Conservation (phyloP, 2,329 filamentous ascomycete genomes). For the Paraphaeosphaeria minitans region DNA sequence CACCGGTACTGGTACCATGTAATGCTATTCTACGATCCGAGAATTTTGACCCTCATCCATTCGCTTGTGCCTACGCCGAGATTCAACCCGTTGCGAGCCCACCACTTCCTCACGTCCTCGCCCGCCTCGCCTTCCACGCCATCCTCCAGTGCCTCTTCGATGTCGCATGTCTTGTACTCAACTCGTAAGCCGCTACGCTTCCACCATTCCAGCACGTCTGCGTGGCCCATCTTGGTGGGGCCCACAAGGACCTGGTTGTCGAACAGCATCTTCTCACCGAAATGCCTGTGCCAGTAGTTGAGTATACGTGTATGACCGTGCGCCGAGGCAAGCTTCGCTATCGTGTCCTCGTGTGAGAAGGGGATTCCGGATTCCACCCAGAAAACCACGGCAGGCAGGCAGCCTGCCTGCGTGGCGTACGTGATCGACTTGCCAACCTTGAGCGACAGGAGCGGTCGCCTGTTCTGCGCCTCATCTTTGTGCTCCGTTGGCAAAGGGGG, state of each 20-base stretch:
- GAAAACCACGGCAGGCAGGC: conserved; percentile 78
- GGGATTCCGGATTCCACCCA: conserved; percentile 84
- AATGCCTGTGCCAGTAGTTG: conserved; percentile 78
- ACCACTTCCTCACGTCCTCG: conserved; percentile 79
- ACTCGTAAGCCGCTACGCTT: conserved; percentile 75
- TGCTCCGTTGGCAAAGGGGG: conserved; percentile 22
- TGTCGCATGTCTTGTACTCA: conserved; percentile 93
- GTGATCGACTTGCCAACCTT: conserved; percentile 86
- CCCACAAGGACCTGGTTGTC: conserved; percentile 83
- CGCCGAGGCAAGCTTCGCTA: conserved; percentile 82
- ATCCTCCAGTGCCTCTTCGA: conserved; percentile 92
- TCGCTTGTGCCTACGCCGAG: conserved; percentile 81
- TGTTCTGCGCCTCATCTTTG: conserved; percentile 17
- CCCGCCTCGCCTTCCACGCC: conserved; percentile 72
- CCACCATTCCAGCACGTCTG: conserved; percentile 92
- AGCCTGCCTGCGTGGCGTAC: conserved; percentile 82
- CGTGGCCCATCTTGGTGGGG: conserved; percentile 84
- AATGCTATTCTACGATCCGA: conserved; percentile 48
- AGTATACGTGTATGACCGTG: conserved; percentile 85
- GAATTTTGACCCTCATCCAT: conserved; percentile 82
- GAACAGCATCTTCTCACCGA: conserved; percentile 78
- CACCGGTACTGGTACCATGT: neutral
- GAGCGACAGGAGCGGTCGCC: conserved; percentile 56
- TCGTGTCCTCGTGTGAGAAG: conserved; percentile 77
- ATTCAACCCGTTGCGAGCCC: conserved; percentile 83